These are phyloP conservation scores for Hanseniaspora vineae DNA, from an alignment of 805 yeast species.

Conservation along the genomic window DNA sequence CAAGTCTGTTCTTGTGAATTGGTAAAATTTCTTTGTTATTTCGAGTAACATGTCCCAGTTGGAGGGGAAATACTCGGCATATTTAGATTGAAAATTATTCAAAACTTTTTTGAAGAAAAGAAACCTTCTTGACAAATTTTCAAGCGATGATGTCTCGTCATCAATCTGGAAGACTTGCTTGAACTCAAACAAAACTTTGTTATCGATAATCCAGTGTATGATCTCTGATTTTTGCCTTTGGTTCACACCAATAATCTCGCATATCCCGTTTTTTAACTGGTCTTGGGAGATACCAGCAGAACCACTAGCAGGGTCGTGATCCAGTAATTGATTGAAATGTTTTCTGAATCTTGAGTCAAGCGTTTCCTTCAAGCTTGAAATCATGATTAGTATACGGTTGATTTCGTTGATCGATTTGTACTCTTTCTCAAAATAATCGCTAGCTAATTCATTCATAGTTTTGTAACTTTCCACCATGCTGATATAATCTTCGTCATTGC, in stretches of 20 bases:
- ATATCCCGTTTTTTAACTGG: constrained; percentile 35
- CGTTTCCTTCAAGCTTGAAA: constrained; percentile 15
- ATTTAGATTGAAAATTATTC: constrained; percentile 40
- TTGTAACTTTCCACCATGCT: constrained; percentile 19
- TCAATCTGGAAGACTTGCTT: constrained; percentile 57
- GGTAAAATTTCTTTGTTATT: constrained; percentile 51
- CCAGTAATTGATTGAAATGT: constrained; percentile 9
- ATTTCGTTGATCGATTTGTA: constrained; percentile 71
- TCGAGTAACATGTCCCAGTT: constrained; percentile 59
- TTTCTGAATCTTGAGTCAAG: constrained; percentile 14
- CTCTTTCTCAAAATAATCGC: constrained; percentile 31
- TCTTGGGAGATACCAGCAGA: constrained; percentile 2
- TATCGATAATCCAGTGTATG: constrained; percentile 56
- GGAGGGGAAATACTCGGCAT: constrained; percentile 45
- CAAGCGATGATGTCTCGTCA: constrained; percentile 73
- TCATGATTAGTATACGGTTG: constrained; percentile 19
- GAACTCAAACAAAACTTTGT: constrained; percentile 56
- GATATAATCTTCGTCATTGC: constrained; percentile 8
- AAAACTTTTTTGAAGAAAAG: constrained; percentile 68
- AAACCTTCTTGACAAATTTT: constrained; percentile 70
- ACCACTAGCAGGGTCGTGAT: constrained; percentile 20
- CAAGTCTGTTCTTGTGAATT: constrained; percentile 56
- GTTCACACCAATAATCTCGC: constrained; percentile 54
- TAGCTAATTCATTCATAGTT: constrained; percentile 20
- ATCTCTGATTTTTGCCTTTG: constrained; percentile 51